Base-by-base conservation (phyloP, 169 alveolate species). In the Theileria orientalis region DNA sequence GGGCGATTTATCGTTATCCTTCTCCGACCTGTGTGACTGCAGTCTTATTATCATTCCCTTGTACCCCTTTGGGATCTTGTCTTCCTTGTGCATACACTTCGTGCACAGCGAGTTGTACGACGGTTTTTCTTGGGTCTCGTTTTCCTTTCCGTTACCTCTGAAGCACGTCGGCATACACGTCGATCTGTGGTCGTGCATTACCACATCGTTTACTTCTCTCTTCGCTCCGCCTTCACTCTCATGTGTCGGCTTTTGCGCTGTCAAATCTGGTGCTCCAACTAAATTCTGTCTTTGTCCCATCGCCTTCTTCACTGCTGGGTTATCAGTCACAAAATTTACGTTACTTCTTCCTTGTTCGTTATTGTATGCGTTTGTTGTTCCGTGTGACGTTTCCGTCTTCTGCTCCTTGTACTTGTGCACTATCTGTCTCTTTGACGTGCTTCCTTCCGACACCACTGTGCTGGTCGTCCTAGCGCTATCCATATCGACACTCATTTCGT, bases 61-160 rank as follows among this genome's bases (percentile, higher is more conserved):
- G 60, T 63, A 82, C 25, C 89, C 89, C 30, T 69, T 44, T 2
- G 74, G 51, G 16, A 74, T 73, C 30, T 49, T 59, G 27, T 82
- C 89, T 35, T 73, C 85, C 27, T 82, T 77, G 7, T 83, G 85
- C 89, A 82, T 82, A 35, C 89, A 82, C 75, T 82, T 82, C 16
- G 89, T 82, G 44, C 89, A 82, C 57, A 82, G 44, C 14, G 89
- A 82, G 70, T 79, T 82, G 64, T 74, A 82, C 29, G 35, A 68
- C 3, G 89, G 89, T 30, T 66, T 82, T 14, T 40, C 57, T n/a
- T 16, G 19, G 14, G 37, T n/a, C 19, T 56, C 66, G 25, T 30
- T 56, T 40, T 56, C 66, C 42, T 25, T 56, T 40, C 46, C 46
- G 7, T 11, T 23, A 14, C 14, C 2, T n/a, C 66, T 56, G 37